These are phyloP conservation scores for Pichia nanzhaoensis DNA, from an alignment of 805 yeast species.

Conservation along the genomic window DNA sequence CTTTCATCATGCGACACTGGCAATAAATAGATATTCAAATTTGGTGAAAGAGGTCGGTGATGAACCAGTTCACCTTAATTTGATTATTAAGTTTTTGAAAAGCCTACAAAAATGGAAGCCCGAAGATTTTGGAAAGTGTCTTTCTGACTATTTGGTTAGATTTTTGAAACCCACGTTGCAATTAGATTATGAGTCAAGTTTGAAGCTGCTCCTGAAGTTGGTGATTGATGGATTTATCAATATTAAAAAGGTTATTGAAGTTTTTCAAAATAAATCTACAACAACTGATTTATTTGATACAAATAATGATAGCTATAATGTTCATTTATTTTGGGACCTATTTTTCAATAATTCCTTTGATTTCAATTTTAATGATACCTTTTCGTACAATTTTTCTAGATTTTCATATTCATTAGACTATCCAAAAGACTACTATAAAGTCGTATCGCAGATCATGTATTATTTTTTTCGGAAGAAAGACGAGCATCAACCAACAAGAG, in stretches of 20 bases:
- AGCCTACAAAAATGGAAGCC: slow-evolving; percentile 36
- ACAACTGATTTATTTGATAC: slow-evolving; percentile 9
- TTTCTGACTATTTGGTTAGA: slow-evolving; percentile 23
- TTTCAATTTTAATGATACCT: slow-evolving; percentile 16
- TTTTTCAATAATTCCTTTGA: slow-evolving; percentile 19
- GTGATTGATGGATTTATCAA: slow-evolving; percentile 33
- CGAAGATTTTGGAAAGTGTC: slow-evolving; percentile 22
- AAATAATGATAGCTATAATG: slow-evolving; percentile 1
- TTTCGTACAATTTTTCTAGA: slow-evolving; percentile 16
- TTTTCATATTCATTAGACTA: slow-evolving; percentile 12
- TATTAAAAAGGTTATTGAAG: slow-evolving; percentile 29
- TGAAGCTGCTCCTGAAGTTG: slow-evolving; percentile 33
- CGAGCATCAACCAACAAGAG: neutral
- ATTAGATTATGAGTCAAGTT: slow-evolving; percentile 31
- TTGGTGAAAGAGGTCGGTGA: slow-evolving; percentile 17
- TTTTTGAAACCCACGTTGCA: slow-evolving; percentile 27
- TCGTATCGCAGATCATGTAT: slow-evolving; percentile 14
- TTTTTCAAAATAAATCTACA: slow-evolving; percentile 15
- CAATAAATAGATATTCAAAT: slow-evolving; percentile 24
- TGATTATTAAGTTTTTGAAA: slow-evolving; percentile 17
- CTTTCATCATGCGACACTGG: slow-evolving; percentile 23
- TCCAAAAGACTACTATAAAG: slow-evolving; percentile 16
- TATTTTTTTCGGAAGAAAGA: slow-evolving; percentile 6
- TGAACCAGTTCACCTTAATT: slow-evolving; percentile 7
- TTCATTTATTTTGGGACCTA: slow-evolving; percentile 22